phyloP scores from a whole-genome alignment of 768 basidiomycete species.

The Neoboletus brunneissimus region DNA sequence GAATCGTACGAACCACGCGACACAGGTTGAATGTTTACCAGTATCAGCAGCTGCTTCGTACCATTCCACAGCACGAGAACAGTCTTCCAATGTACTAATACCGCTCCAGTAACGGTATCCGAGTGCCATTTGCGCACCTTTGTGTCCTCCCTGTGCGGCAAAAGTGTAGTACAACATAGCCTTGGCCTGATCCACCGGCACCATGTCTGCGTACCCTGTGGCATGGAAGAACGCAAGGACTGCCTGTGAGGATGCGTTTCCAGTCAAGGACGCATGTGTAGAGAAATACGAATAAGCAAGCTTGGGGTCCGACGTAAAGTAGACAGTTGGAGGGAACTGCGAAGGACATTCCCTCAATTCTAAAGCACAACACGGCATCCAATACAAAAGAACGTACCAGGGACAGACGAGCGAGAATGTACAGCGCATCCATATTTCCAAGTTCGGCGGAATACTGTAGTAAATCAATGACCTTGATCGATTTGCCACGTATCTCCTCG shows the following conservation, averaged over 20 bases:
- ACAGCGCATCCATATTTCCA: slow-evolving; percentile 73
- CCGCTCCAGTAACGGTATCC: slow-evolving; percentile 96
- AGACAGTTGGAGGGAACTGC: slow-evolving; percentile 71
- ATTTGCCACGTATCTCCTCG: slow-evolving; percentile 66
- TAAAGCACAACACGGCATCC: neutral
- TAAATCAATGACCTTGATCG: slow-evolving; percentile 78
- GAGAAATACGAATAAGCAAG: slow-evolving; percentile 63
- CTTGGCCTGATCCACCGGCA: slow-evolving; percentile 67
- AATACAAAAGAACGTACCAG: slow-evolving; percentile 45
- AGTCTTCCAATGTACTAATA: slow-evolving; percentile 86
- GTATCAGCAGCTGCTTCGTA: slow-evolving; percentile 89
- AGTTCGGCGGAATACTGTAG: slow-evolving; percentile 78
- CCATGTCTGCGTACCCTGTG: slow-evolving; percentile 71
- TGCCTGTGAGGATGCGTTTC: slow-evolving; percentile 86
- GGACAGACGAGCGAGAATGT: slow-evolving; percentile 61
- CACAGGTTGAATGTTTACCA: slow-evolving; percentile 45
- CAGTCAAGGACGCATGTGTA: slow-evolving; percentile 62
- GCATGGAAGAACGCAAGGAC: slow-evolving; percentile 86
- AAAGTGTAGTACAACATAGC: slow-evolving; percentile 94
- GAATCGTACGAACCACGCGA: neutral
- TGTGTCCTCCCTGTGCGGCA: slow-evolving; percentile 82
- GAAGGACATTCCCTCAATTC: neutral
- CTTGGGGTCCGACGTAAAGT: slow-evolving; percentile 60
- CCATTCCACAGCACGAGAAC: slow-evolving; percentile 79
- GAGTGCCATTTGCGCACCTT: slow-evolving; percentile 87